phyloP scores from a whole-genome alignment of 352 stramenopile species.

The Phytophthora sojae region DNA sequence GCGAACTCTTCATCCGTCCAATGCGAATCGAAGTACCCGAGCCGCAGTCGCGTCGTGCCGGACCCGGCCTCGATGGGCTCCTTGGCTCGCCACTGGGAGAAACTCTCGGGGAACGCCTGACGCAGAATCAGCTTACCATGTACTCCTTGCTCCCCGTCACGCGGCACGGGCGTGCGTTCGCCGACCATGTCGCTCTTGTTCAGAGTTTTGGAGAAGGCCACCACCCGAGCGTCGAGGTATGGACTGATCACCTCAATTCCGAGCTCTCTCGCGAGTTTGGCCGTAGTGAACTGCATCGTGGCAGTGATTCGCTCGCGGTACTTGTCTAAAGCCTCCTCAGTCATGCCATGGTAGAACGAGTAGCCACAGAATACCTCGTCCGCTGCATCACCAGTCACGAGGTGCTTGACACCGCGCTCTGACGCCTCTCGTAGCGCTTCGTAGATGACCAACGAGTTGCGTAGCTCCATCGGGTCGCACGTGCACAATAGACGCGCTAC shows the following conservation, averaged over 20 bases:
- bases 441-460: conserved; percentile 90
- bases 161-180: conserved; percentile 63
- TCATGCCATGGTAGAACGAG: conserved; percentile 83
- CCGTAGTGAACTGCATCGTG: conserved; percentile 87
- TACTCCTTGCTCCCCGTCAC: conserved; percentile 47
- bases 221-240: conserved; percentile 75
- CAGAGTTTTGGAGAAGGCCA: conserved; percentile 72
- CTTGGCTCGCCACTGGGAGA: conserved; percentile 88
- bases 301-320: conserved; percentile 82
- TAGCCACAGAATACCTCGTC: conserved; percentile 92
- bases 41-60: conserved; percentile 72
- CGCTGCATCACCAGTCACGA: conserved; percentile 86
- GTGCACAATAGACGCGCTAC: conserved; percentile 67
- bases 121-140: conserved; percentile 88
- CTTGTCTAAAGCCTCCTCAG: conserved; percentile 56
- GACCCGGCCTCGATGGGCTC: conserved; percentile 89
- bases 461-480: conserved; percentile 89
- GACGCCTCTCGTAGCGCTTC: conserved; percentile 65
- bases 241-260: conserved; percentile 76
- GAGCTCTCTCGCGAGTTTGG: conserved; percentile 67
- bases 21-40: conserved; percentile 67
- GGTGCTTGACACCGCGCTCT: conserved; percentile 57
- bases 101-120: conserved; percentile 85
- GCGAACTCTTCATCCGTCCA: conserved; percentile 53
- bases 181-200: conserved; percentile 73